Conservation (phyloP, 495 filamentous ascomycete species). For the Glarea lozoyensis region DNA sequence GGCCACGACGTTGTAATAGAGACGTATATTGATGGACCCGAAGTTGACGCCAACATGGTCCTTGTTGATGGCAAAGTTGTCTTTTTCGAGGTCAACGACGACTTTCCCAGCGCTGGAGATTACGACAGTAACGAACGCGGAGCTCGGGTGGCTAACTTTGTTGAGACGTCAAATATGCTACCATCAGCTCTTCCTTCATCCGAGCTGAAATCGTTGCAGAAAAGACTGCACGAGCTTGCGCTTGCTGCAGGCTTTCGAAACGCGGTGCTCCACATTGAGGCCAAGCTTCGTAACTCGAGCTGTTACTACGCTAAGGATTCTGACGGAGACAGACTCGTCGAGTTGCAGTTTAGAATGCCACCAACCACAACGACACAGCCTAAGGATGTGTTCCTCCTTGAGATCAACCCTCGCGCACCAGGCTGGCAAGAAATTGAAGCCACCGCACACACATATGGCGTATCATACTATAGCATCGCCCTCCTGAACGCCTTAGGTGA, state of each 20-base stretch:
- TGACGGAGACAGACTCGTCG: neutral
- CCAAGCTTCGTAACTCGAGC: neutral
- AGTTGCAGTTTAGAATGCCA: neutral
- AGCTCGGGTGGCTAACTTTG: neutral
- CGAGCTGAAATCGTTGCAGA: neutral
- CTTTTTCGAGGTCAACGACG: neutral
- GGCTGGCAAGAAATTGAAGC: neutral
- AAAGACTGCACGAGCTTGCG: neutral
- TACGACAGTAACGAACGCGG: neutral
- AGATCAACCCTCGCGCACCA: neutral
- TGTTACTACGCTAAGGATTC: neutral
- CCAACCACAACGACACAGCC: neutral
- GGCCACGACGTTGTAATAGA: neutral
- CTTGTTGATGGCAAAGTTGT: neutral
- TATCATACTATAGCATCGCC: neutral
- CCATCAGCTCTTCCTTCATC: constrained; percentile 2
- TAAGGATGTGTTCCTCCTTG: too few relatives aligned
- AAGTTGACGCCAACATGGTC: neutral
- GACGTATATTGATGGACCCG: neutral
- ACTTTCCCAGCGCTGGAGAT: neutral
- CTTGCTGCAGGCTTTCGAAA: neutral
- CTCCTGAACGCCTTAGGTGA: neutral
- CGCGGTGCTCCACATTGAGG: neutral
- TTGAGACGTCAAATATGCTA: constrained; percentile 6
- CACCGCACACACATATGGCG: neutral